Base-by-base conservation (phyloP, 768 basidiomycete genomes). In the Lenzites betulinus region DNA sequence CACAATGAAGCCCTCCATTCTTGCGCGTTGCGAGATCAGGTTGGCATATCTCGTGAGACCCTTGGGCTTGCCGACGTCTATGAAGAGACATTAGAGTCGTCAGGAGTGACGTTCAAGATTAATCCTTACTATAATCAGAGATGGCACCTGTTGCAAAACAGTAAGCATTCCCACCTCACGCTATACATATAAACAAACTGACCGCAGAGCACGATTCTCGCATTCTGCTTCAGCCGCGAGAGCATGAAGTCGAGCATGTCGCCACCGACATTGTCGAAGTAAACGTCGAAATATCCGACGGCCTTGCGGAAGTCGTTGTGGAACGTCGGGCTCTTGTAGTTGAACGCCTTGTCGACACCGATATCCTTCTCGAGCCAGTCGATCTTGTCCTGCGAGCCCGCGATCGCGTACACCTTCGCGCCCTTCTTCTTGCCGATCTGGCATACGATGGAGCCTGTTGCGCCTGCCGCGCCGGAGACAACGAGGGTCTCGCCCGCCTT, bases 381-480 rank as follows among this genome's bases (percentile, higher is more conserved):
- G 69, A 91, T 92, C 72, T 98, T 98, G 20, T 93, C 92, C 7
- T 79, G 69, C 0, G 85, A 84, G 25, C 96, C 95, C 0, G 94
- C 94, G 67, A 97, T 91, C 12, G 86, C 96, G 61, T 92, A 86
- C 47, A 98, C 95, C 56, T 82, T 88, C 49, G 90, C 91, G 58
- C 89, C 93, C 12, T 79, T 76, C 28, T 83, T 79, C 72, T 92
- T 93, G 47, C 90, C 93, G 20, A 95, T 79, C 65, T 95, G 93
- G 73, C 93, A 94, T 13, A 79, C 90, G 57, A 92, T 72, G 11
- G 86, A 83, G n/a, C 94, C 93, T 11, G 92, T 91, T 1, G 94
- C 87, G 11, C 95, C 95, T 9, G 96, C 95, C 2, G 95, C 95
- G 20, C 93, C 95, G 0, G 92, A 92, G 12, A 89, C 89, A 23